Percentiles rank a stretch among this genome's conserved stretches.
phyloP scores from a whole-genome alignment of 805 yeast genomes.

The Candida mattraensis region DNA sequence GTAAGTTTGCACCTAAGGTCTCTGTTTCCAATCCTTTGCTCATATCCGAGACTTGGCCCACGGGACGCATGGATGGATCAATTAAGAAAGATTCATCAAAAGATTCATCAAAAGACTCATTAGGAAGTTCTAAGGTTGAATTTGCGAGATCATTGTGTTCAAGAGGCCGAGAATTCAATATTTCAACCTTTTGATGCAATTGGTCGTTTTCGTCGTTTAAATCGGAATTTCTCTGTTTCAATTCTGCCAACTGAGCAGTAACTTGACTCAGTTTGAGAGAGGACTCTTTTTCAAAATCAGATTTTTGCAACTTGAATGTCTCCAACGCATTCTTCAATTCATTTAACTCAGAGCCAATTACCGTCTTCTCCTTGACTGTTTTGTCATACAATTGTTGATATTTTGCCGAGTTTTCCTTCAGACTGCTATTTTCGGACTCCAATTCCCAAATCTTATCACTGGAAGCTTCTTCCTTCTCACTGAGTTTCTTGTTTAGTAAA shows the following conservation, averaged over 20 bases:
- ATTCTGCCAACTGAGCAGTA: conserved; percentile 44
- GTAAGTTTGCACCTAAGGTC: conserved; percentile 61
- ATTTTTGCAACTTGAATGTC: conserved; percentile 39
- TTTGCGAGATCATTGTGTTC: conserved; percentile 13
- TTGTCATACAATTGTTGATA: conserved; percentile 42
- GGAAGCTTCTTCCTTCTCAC: conserved; percentile 44
- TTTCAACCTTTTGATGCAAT: conserved; percentile 41
- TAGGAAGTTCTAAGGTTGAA: conserved; percentile 17
- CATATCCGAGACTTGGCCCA: conserved; percentile 37
- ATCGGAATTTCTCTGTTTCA: conserved; percentile 53
- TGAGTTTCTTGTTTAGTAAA: conserved; percentile 33
- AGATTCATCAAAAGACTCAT: conserved; percentile 20
- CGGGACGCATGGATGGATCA: conserved; percentile 38
- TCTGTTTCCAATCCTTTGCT: conserved; percentile 59
- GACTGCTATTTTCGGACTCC: conserved; percentile 44
- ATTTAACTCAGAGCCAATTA: conserved; percentile 23
- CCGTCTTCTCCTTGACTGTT: conserved; percentile 37
- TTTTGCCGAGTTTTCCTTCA: conserved; percentile 44
- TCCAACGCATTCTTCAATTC: conserved; percentile 52
- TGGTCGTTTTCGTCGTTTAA: conserved; percentile 70
- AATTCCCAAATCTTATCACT: conserved; percentile 68
- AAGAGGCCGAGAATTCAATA: conserved; percentile 12
- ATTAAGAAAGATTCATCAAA: conserved; percentile 34
- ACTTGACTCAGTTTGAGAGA: conserved; percentile 37
- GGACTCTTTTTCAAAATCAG: conserved; percentile 40